These are phyloP conservation scores for Cocos nucifera DNA, from an alignment of 176 grass and related monocot species.

Conservation along the genomic window DNA sequence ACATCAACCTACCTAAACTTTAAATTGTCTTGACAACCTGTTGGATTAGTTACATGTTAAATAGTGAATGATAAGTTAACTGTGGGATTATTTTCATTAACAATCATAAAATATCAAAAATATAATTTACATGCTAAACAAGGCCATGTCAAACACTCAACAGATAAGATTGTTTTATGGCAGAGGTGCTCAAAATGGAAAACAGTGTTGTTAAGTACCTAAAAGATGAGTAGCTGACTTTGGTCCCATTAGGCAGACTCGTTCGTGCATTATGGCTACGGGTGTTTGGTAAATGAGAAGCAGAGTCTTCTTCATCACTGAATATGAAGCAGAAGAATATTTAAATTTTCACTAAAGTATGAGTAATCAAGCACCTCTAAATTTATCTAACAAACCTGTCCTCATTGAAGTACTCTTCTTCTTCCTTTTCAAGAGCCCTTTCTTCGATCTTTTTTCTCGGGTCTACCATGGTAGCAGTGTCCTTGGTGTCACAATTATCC, in stretches of 20 bases:
- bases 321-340: slow-evolving; percentile 21
- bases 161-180: too few species aligned
- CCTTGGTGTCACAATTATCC: slow-evolving; percentile 30
- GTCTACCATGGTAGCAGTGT: slow-evolving; percentile 30
- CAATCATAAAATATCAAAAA: too few species aligned
- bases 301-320: slow-evolving; percentile 63
- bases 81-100: too few species aligned
- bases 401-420: slow-evolving; percentile 71
- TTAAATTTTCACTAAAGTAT: neutral
- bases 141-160: too few species aligned
- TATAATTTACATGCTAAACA: too few species aligned
- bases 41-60: too few species aligned
- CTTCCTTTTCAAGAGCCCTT: slow-evolving; percentile 54
- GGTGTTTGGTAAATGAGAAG: slow-evolving; percentile 18
- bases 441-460: slow-evolving; percentile 46
- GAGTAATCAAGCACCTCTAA: neutral
- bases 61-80: too few species aligned
- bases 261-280: slow-evolving; percentile 31
- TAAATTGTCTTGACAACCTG: too few species aligned
- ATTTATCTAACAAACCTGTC: slow-evolving; percentile 42
- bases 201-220: slow-evolving; percentile 31
- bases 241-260: slow-evolving; percentile 62
- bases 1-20: too few species aligned
- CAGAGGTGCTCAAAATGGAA: too few species aligned
- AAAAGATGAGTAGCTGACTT: slow-evolving; percentile 32